Conservation (phyloP, 768 basidiomycete genomes). For the Lentinula edodes region DNA sequence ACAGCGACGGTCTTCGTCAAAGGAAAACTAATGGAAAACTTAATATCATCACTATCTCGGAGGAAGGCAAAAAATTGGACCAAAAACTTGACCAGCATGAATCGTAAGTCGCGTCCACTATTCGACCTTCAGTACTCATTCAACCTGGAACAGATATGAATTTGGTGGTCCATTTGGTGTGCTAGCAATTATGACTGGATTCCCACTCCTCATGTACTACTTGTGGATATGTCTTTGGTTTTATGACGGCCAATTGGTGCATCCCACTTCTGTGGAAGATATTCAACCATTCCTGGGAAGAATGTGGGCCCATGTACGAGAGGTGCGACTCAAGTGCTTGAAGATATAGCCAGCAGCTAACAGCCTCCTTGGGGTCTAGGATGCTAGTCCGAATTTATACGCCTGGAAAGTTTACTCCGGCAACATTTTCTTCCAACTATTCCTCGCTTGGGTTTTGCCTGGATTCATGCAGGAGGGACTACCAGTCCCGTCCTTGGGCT, state of each 20-base stretch:
- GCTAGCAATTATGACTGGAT: slow-evolving; percentile 87
- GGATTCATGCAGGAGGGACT: slow-evolving; percentile 93
- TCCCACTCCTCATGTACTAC: slow-evolving; percentile 97
- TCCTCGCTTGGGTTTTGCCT: slow-evolving; percentile 86
- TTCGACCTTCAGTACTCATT: slow-evolving; percentile 5
- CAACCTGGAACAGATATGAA: slow-evolving; percentile 65
- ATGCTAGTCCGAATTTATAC: slow-evolving; percentile 84
- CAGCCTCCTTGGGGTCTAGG: slow-evolving; percentile 39
- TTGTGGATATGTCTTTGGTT: slow-evolving; percentile 97
- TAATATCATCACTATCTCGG: slow-evolving; percentile 37
- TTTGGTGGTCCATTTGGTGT: slow-evolving; percentile 96
- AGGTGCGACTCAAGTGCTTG: slow-evolving; percentile 40
- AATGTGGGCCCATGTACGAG: slow-evolving; percentile 83
- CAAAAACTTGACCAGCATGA: slow-evolving; percentile 67
- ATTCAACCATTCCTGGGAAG: slow-evolving; percentile 69
- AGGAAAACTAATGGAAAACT: slow-evolving; percentile 14
- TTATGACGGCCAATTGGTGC: slow-evolving; percentile 79
- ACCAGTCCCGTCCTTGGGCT: slow-evolving; percentile 89
- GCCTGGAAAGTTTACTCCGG: slow-evolving; percentile 90
- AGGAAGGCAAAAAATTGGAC: slow-evolving; percentile 72
- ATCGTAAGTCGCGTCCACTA: slow-evolving; percentile 30
- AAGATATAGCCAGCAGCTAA: neutral
- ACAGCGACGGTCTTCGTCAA: slow-evolving; percentile 5
- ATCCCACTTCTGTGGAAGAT: slow-evolving; percentile 64
- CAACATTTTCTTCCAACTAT: slow-evolving; percentile 83